Base-by-base conservation (phyloP, 441 rosid species). In the Populus hybrid region DNA sequence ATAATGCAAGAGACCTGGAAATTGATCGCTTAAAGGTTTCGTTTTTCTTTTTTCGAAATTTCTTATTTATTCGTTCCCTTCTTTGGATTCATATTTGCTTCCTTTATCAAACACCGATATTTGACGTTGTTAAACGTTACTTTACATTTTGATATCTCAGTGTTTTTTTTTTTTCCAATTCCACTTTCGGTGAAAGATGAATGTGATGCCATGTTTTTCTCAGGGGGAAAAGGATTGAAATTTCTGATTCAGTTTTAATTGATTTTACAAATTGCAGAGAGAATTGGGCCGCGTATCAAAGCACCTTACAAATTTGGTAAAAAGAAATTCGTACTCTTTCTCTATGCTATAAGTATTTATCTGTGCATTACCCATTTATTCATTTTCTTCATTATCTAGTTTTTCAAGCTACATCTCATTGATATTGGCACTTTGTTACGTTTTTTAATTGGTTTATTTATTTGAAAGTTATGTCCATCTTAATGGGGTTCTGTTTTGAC, bases 11-110 rank as follows among this genome's bases (percentile, higher is more conserved):
- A 69, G 97, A 90, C 75, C 80, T 79, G 26, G 93, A 87, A 75
- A 92, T 90, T 68, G 85, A 86, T 67, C 88, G 87, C 14, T 76
- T 90, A 16, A 92, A 92, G 97, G 97, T 92, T 81, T 29, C 31
- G 63, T 72, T 21, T 2, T 35, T 20, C 10, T 0, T 5, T n/a
- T 68, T 45, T n/a, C 1, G n/a, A 11, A 10, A 0, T 0, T 33
- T 7, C 38, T 18, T 2, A 9, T 77, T 36, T 21, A 1, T 29
- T 29, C 7, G 12, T 7, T 2, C 0, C 31, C 7, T 64, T 24
- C 2, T 72, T 9, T 0, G 6, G 68, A 29, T 29, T 29, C 31
- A 29, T 29, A 29, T 29, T 29, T 29, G 31, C 31, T 29, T 29
- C 31, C 31, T 29, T 29, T 29, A 23, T 53, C 61, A 53, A 50